Evolutionary conservation across 306 rosid genomes (phyloP).

Genomic region (Begonia masoniana): DNA sequence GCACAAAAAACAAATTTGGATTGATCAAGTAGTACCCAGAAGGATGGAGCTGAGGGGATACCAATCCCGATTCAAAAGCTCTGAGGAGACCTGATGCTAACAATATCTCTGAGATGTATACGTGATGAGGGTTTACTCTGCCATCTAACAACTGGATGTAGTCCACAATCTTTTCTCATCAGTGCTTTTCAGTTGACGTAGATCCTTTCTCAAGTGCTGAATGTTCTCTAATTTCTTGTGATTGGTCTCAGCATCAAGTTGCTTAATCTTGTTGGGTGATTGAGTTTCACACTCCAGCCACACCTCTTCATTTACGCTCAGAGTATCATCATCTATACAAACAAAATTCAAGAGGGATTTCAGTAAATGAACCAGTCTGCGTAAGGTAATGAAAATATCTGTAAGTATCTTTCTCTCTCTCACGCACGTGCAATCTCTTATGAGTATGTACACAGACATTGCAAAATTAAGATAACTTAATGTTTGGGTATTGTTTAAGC

Average conservation of each 20-base stretch:
- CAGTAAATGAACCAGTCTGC: too few species aligned
- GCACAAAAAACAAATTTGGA: slow-evolving; percentile 44
- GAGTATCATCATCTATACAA: slow-evolving; percentile 35
- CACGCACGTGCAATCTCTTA: too few species aligned
- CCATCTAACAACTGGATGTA: too few species aligned
- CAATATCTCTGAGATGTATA: slow-evolving; percentile 54
- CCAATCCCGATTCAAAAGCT: slow-evolving; percentile 27
- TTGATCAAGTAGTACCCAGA: slow-evolving; percentile 26
- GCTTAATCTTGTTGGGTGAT: slow-evolving; percentile 18
- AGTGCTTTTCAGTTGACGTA: slow-evolving; percentile 17
- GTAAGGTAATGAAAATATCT: too few species aligned
- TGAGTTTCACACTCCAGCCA: slow-evolving; percentile 19
- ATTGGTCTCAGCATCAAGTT: slow-evolving; percentile 22
- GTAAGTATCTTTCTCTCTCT: too few species aligned
- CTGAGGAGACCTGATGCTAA: slow-evolving; percentile 46
- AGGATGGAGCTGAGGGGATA: slow-evolving; percentile 23
- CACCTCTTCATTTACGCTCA: slow-evolving; percentile 23
- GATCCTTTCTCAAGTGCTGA: slow-evolving; percentile 29
- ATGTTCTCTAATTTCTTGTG: slow-evolving; percentile 25
- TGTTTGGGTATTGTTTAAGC: too few species aligned
- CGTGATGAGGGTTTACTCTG: slow-evolving; percentile 44
- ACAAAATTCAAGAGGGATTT: slow-evolving; percentile 18
- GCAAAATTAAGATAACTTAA: too few species aligned
- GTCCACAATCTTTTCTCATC: slow-evolving; percentile 3
- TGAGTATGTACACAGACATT: too few species aligned